These are phyloP conservation scores for Starmerella khaoyaiensis DNA, from an alignment of 805 yeast genomes.

Conservation along the genomic window DNA sequence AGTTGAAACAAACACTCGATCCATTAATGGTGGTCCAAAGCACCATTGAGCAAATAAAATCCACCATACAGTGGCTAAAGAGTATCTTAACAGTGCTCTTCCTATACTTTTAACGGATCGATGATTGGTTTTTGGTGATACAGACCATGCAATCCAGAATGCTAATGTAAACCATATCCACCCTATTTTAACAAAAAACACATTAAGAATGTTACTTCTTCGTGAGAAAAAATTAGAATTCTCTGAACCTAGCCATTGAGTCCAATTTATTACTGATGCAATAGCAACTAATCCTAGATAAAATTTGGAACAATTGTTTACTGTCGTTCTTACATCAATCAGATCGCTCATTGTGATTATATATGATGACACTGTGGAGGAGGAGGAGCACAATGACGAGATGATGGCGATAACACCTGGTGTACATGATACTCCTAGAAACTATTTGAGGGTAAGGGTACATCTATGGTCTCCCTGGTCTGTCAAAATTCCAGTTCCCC, in stretches of 20 bases:
- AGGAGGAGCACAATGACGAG: too few relatives aligned
- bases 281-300: slow-evolving; percentile 11
- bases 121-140: too few relatives aligned
- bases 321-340: not conserved
- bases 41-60: slow-evolving; percentile 74
- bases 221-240: slow-evolving; percentile 25
- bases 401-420: too few relatives aligned
- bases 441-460: too few relatives aligned
- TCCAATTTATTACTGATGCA: slow-evolving; percentile 8
- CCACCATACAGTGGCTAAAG: slow-evolving; percentile 67
- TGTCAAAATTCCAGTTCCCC: too few relatives aligned
- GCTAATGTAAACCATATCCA: slow-evolving; percentile 78
- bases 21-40: slow-evolving; percentile 81
- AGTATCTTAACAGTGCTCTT: slow-evolving; percentile 31
- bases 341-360: not conserved
- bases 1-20: slow-evolving; percentile 57
- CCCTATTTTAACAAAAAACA: slow-evolving; percentile 69
- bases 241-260: slow-evolving; percentile 7
- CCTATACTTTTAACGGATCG: too few relatives aligned
- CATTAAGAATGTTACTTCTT: slow-evolving; percentile 60
- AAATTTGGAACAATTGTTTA: slow-evolving; percentile 4
- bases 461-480: too few relatives aligned
- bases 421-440: too few relatives aligned
- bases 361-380: too few relatives aligned
- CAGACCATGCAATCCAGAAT: slow-evolving; percentile 20